Conservation (phyloP, 2,329 filamentous ascomycete species). For the Beauveria scarabaeidicola region DNA sequence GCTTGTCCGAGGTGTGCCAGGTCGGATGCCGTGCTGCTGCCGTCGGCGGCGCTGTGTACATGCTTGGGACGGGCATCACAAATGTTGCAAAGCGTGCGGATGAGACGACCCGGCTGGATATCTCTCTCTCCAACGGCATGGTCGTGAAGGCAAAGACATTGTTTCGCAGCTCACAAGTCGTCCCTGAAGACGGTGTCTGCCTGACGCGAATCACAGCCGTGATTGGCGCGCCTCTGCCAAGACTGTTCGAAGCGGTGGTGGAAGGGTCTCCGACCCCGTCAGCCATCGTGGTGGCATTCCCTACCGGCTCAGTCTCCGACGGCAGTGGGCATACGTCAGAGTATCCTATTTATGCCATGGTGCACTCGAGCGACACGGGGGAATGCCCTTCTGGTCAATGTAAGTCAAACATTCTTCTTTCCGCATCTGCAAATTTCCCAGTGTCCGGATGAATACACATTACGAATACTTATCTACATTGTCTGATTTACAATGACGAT, state of each 20-base stretch:
- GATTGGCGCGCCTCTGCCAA: constrained; percentile 54
- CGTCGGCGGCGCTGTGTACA: constrained; percentile 85
- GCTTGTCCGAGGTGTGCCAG: constrained; percentile 79
- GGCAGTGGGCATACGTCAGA: constrained; percentile 26
- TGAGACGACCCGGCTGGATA: constrained; percentile 25
- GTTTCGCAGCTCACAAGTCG: constrained; percentile 34
- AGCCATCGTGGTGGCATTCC: constrained; percentile 61
- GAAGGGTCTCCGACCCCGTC: constrained; percentile 72
- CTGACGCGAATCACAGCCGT: constrained; percentile 59
- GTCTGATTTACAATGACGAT: constrained; percentile 91
- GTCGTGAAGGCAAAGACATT: constrained; percentile 46
- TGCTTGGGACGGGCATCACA: constrained; percentile 64
- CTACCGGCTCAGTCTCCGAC: constrained; percentile 38
- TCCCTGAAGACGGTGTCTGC: constrained; percentile 20
- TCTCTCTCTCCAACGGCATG: constrained; percentile 50
- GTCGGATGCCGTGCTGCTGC: constrained; percentile 84
- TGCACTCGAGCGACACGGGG: constrained; percentile 84
- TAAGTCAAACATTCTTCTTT: constrained; percentile 48
- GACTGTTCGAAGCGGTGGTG: constrained; percentile 59
- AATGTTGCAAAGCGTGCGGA: constrained; percentile 17
- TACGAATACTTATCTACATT: constrained; percentile 99
- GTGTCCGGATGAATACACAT: constrained; percentile 73
- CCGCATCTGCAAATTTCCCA: constrained; percentile 15
- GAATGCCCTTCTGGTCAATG: constrained; percentile 85
- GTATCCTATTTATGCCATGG: constrained; percentile 50